Conservation (phyloP, 1,139 yeast genomes). For the Blastobotrys raffinosifermentans region DNA sequence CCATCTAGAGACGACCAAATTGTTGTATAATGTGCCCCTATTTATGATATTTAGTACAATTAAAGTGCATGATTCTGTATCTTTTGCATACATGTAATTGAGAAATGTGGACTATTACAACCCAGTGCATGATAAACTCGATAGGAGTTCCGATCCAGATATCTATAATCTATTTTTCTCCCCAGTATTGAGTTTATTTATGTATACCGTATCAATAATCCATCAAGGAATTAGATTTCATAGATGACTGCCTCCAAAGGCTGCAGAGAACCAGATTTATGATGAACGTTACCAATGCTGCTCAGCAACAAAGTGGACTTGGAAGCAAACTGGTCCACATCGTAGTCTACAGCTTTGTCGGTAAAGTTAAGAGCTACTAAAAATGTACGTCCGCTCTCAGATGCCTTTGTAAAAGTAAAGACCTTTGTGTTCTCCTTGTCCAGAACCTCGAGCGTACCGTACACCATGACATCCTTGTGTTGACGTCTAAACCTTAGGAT, state of each 20-base stretch:
- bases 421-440: constrained; percentile 38
- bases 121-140: too few species aligned
- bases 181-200: neutral
- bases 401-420: constrained; percentile 39
- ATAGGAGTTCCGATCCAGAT: too few species aligned
- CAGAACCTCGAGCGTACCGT: constrained; percentile 41
- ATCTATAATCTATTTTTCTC: too few species aligned
- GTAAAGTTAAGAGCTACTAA: neutral
- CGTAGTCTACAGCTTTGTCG: neutral
- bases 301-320: neutral
- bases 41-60: too few species aligned
- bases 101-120: too few species aligned
- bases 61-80: too few species aligned
- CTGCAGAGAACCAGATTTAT: neutral
- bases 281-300: neutral
- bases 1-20: neutral
- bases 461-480: constrained; percentile 39
- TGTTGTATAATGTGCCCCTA: neutral
- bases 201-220: neutral
- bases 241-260: neutral
- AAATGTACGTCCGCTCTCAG: neutral
- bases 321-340: neutral
- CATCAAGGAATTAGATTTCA: neutral
- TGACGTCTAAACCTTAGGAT: constrained; percentile 40
- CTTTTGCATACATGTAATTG: too few species aligned